Evolutionary conservation across 225 moss, liverwort and hornwort species (phyloP), one percentile per base, ranked within the genome.

Genomic region (Antitrichia curtipendula): DNA sequence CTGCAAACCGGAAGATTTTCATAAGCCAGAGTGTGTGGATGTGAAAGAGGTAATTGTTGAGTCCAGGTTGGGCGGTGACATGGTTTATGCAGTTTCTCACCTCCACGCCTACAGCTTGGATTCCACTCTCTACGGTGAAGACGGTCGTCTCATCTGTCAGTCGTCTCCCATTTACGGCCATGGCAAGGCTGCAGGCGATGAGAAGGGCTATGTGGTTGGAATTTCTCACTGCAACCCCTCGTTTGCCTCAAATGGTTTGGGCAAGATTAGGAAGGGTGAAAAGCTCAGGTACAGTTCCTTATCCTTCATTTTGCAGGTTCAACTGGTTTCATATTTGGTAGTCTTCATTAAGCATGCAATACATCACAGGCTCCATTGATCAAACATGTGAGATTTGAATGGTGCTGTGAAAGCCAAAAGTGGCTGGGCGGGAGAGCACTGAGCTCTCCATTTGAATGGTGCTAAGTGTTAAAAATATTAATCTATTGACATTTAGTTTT

Each of bases 121-220:
- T 65, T 84, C 92, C 16, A 71, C 76, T 23, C 68, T 94, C 20
- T 94, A 84, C 61, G 89, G 90, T 10, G 94, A 94, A 85, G 94
- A 94, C 8, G 94, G 94, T 22, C 93, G 93, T 21, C 20, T 90
- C 38, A 64, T 93, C 27, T 94, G 94, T 52, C 91, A 87, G 0
- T 90, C 93, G 41, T 7, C 89, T 38, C 94, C 93, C 66, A 90
- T 94, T 23, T 94, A 94, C 84, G 94, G 92, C 16, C 87, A 89
- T 10, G 92, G 94, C n/a, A 86, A 56, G 25, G 85, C 83, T 56
- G 93, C 91, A 25, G 92, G 91, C 36, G 80, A 94, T 49, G 94
- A 92, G 79, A 84, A 85, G 57, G 94, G 91, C 12, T 92, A 92
- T 28, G 91, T 92, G 7, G 92, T 94, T 19, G 91, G 91, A 57